A percentile compares a stretch with the other conserved stretches of the same genome.
Evolutionary conservation across 306 rosid species (phyloP).

Genomic region (Sechiopsis laciniata): DNA sequence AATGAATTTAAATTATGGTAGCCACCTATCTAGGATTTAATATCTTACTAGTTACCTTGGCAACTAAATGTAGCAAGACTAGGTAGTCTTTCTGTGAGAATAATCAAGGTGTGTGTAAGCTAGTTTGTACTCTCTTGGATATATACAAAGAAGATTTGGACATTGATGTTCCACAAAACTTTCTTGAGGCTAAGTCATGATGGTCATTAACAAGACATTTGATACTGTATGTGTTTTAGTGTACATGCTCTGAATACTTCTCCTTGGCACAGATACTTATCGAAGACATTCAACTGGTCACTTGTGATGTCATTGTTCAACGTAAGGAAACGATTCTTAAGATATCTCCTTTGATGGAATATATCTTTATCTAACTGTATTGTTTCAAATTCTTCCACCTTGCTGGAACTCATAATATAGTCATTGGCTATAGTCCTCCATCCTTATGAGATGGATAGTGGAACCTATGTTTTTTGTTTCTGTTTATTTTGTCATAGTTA

Average conservation of each 20-base stretch:
- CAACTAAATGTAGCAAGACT: too few species aligned
- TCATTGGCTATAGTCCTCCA: background rate
- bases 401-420: background rate
- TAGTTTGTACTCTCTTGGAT: too few species aligned
- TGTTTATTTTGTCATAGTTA: background rate
- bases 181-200: background rate
- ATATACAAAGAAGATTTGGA: too few species aligned
- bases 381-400: constrained; percentile 4
- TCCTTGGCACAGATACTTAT: constrained; percentile 46
- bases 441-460: background rate
- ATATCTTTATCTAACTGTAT: background rate
- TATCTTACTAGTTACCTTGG: too few species aligned
- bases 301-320: constrained; percentile 79
- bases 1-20: too few species aligned
- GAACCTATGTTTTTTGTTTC: background rate
- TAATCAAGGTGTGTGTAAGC: too few species aligned
- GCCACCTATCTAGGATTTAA: too few species aligned
- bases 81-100: too few species aligned
- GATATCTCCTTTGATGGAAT: too few species aligned
- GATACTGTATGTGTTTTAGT: background rate
- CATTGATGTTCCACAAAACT: background rate
- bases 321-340: constrained; percentile 36
- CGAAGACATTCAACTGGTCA: constrained; percentile 70
- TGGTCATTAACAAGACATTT: background rate
- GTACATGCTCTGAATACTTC: constrained; percentile 19